Conservation (phyloP, 75 land plant genomes). For the Cupressus sempervirens region DNA sequence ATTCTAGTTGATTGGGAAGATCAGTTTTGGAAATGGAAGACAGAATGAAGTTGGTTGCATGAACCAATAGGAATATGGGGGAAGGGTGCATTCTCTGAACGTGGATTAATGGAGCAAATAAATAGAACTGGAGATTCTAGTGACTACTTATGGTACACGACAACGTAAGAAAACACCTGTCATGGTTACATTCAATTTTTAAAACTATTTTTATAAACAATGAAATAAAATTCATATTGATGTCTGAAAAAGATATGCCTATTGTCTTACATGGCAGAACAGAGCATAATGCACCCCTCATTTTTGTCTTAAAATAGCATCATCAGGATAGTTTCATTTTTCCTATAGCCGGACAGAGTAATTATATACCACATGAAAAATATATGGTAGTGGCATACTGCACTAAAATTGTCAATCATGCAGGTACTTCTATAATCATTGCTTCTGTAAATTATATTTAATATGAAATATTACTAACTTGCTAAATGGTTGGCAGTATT, state of each 20-base stretch:
- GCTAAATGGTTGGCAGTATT: constrained; percentile 26
- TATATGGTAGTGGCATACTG: background rate
- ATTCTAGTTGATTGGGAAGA: background rate
- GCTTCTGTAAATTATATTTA: background rate
- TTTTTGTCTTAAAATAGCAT: background rate
- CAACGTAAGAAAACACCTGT: constrained; percentile 36
- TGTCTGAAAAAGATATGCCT: background rate
- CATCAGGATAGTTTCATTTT: constrained; percentile 1
- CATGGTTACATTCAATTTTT: background rate
- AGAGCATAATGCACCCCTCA: background rate
- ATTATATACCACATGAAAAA: background rate
- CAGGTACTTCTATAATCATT: background rate
- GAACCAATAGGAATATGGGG: constrained; percentile 31
- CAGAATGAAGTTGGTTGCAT: constrained; percentile 48
- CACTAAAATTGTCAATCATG: background rate
- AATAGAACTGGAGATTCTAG: no score
- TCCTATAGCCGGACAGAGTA: background rate
- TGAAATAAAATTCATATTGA: background rate
- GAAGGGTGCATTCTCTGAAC: no score
- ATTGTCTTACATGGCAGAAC: background rate
- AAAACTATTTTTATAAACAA: background rate
- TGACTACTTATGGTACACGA: no score
- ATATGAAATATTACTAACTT: background rate
- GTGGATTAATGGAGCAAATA: no score
- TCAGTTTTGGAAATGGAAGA: background rate